A percentile compares a stretch with the other conserved stretches of the same genome.
These are phyloP conservation scores for Daucus carota DNA, from an alignment of 129 eudicot species.

Conservation along the genomic window DH1_v3.0 NC_030389.2:42091501-42092000, in stretches of 20 bases:
- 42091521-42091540: not conserved
- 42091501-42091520: not conserved
- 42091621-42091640: not conserved
- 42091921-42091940: too few species aligned
- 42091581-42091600: not conserved
- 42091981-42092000: too few species aligned
- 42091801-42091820: too few species aligned
- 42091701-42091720: not conserved
- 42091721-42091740: constrained; percentile 11
- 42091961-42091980: too few species aligned
- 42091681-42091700: constrained; percentile 5
- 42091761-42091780: too few species aligned
- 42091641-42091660: constrained; percentile 7
- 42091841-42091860: too few species aligned
- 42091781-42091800: too few species aligned
- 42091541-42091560: constrained; percentile 6
- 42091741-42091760: not conserved
- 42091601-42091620: not conserved
- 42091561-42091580: constrained; percentile 4
- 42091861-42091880: too few species aligned
- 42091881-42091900: too few species aligned
- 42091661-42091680: not conserved
- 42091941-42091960: too few species aligned
- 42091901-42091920: too few species aligned
- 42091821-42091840: too few species aligned